phyloP scores from a whole-genome alignment of 208 protist genomes.

The Kentomonas sorsogonicus region DNA sequence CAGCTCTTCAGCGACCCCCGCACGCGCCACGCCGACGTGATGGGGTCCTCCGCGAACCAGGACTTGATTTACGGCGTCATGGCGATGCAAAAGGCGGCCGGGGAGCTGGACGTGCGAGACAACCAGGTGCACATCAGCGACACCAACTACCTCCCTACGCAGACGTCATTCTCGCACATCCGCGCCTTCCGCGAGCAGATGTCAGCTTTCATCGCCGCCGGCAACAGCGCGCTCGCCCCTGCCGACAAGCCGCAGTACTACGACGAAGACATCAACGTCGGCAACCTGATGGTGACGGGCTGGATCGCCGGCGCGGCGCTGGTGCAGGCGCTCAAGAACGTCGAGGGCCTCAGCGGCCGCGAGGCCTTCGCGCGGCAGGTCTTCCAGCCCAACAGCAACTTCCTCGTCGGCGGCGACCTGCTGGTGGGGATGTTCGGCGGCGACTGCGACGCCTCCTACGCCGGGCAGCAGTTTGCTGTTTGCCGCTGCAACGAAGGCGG shows the following conservation, averaged over 20 bases:
- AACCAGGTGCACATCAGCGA: constrained; percentile 31
- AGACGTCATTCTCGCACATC: constrained; percentile 20
- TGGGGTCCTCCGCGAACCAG: constrained; percentile 18
- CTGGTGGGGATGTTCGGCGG: constrained; percentile 56
- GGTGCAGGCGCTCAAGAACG: constrained; percentile 11
- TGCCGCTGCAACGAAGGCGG: constrained; percentile 45
- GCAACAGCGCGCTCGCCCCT: too few species aligned
- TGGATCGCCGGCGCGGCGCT: constrained; percentile 35
- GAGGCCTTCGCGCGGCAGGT: constrained; percentile 14
- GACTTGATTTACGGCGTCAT: constrained; percentile 17
- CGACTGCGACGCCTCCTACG: background rate
- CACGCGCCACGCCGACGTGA: constrained; percentile 22
- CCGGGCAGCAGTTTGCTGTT: constrained; percentile 17
- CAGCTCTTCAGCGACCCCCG: constrained; percentile 21
- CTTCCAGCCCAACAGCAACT: constrained; percentile 52
- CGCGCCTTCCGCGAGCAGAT: constrained; percentile 32
- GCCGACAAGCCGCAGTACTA: too few species aligned
- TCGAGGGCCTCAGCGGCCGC: constrained; percentile 8
- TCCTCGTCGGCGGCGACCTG: constrained; percentile 40
- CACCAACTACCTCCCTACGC: constrained; percentile 26
- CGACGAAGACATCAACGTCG: constrained; percentile 4
- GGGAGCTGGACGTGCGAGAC: constrained; percentile 10
- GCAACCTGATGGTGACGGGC: constrained; percentile 34
- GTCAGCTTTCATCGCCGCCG: constrained; percentile 25
- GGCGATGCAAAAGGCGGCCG: constrained; percentile 4